Evolutionary conservation across 306 rosid species (phyloP).

Genomic region (cucumber (Cucumis sativus)): DNA sequence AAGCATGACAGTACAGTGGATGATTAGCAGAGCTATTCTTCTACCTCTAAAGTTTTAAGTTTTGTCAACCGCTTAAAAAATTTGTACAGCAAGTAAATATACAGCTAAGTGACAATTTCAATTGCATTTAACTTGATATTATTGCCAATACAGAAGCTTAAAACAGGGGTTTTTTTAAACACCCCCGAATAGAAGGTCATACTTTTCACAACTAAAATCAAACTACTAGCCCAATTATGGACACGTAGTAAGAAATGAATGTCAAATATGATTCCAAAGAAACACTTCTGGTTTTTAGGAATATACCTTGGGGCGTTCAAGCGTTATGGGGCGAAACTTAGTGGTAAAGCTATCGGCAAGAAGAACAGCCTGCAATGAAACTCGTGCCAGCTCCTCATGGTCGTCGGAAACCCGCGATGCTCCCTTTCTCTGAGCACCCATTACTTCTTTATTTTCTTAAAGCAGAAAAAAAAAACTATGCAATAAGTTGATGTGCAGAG

Average conservation of each 20-base stretch:
- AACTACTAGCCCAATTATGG: background rate
- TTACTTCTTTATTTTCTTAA: conserved; percentile 8
- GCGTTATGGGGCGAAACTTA: conserved; percentile 91
- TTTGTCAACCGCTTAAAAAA: background rate
- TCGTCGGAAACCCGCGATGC: conserved; percentile 66
- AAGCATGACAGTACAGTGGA: background rate
- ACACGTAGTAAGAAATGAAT: background rate
- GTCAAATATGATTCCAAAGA: background rate
- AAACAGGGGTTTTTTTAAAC: background rate
- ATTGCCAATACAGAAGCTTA: background rate
- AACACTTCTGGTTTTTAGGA: background rate
- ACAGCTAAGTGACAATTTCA: background rate
- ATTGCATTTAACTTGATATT: background rate
- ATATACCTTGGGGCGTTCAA: conserved; percentile 83
- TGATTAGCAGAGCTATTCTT: background rate
- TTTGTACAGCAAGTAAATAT: background rate
- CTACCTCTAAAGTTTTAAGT: background rate
- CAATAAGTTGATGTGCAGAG: background rate
- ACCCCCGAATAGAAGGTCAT: background rate
- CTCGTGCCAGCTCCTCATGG: conserved; percentile 62
- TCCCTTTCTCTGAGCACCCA: conserved; percentile 75
- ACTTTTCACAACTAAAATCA: background rate
- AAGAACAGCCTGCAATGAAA: conserved; percentile 76
- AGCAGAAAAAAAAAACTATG: background rate
- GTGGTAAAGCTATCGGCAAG: conserved; percentile 88